Evolutionary conservation across 2,329 filamentous ascomycete species (phyloP), one percentile per base, ranked within the genome.

Genomic region (Clathrospora elynae): DNA sequence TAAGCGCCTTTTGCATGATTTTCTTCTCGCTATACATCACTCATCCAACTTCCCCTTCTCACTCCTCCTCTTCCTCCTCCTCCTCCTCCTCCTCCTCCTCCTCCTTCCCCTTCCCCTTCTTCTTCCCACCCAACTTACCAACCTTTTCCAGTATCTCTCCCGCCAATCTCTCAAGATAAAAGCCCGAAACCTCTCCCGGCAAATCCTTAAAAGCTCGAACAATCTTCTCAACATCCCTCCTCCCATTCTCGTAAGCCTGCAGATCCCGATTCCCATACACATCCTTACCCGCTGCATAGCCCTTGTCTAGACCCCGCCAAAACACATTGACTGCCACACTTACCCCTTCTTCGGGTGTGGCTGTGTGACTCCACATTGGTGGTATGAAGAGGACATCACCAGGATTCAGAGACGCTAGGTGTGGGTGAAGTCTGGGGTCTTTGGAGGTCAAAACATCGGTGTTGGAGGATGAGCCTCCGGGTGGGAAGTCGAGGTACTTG

Each of bases 251-350:
- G 64, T 95, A 95, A 1, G 86, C 87, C 25, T 86, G 85, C 35
- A 96, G 68, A 68, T 96, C 91, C 25, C 89, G 78, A 63, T 95
- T 96, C 1, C 88, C 90, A 63, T 96, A 96, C 0, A 95, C 86
- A 65, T 96, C 90, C 53, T 84, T 80, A 1, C 90, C 90, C 1
- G 78, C 68, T 1, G 88, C 83, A 65, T 93, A 93, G 3, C 80
- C 83, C 3, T 66, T 73, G 3, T 83, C 73, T 7, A 93, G 74
- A 49, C 84, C 85, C 29, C 84, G 82, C 72, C 95, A 96, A 74
- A 96, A 96, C 18, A 92, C 80, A 64, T 96, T 96, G n/a, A 96
- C 84, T 1, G 88, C 88, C 6, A 95, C 76, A 55, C 88, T 90
- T 46, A 82, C 67, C 3, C 66, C 66, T 16, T 69, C 61, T 2